A percentile compares a stretch with the other conserved stretches of the same genome.
phyloP scores from a whole-genome alignment of 257 asterid species.

The Solanum virginianum region DNA sequence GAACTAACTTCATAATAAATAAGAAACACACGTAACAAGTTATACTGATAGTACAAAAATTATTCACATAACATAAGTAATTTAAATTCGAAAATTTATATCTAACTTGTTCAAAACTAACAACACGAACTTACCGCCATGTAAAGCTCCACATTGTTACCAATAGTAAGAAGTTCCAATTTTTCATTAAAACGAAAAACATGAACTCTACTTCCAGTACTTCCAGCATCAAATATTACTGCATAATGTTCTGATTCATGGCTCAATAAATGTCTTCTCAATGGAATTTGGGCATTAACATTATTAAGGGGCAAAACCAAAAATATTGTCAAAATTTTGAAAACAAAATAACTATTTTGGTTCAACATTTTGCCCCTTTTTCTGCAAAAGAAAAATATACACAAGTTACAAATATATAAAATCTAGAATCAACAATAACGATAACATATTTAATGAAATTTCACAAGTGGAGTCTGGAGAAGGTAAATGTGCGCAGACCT shows the following conservation, averaged over 20 bases:
- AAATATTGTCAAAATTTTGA: slow-evolving; percentile 26
- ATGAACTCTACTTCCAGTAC: slow-evolving; percentile 81
- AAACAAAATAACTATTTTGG: slow-evolving; percentile 3
- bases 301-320: slow-evolving; percentile 34
- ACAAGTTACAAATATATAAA: neutral
- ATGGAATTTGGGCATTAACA: slow-evolving; percentile 2
- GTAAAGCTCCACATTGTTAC: slow-evolving; percentile 49
- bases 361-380: neutral
- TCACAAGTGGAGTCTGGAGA: too few relatives aligned
- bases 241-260: slow-evolving; percentile 40
- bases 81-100: neutral
- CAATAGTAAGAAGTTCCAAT: slow-evolving; percentile 61
- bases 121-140: slow-evolving; percentile 14
- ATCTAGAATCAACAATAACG: too few relatives aligned
- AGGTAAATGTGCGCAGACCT: too few relatives aligned
- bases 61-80: neutral
- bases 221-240: slow-evolving; percentile 74
- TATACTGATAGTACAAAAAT: too few relatives aligned
- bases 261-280: slow-evolving; percentile 22
- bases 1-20: neutral
- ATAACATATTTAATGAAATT: too few relatives aligned
- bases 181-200: slow-evolving; percentile 56
- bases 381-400: neutral
- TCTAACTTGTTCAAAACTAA: too few relatives aligned
- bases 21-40: neutral